phyloP scores from a whole-genome alignment of 345 rosid species.

The Euphorbia tirucalli region DNA sequence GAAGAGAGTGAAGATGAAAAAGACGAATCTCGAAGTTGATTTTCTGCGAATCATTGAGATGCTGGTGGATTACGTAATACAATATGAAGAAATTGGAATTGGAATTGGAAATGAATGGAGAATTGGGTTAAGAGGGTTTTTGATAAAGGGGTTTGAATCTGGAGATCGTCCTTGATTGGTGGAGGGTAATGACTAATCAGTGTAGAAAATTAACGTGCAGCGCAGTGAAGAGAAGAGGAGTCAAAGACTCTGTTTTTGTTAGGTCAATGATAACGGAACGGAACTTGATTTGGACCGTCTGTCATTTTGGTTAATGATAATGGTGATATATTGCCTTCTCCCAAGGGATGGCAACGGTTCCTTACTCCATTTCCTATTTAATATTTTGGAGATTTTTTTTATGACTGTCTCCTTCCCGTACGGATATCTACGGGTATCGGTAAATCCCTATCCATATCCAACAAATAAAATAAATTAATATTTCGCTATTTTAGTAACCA shows the following conservation, averaged over 20 bases:
- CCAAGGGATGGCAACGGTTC: no score
- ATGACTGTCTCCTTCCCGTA: no score
- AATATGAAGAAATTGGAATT: constrained; percentile 5
- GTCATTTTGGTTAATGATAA: no score
- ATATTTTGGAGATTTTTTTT: no score
- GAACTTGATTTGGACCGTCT: constrained; percentile 3
- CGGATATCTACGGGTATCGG: no score
- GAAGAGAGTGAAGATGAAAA: constrained; percentile 38
- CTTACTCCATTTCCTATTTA: no score
- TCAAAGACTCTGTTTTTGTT: neutral
- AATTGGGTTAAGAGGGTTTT: neutral
- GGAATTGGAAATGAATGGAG: constrained; percentile 1
- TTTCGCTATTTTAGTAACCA: no score
- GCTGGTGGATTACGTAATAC: neutral
- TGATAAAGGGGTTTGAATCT: neutral
- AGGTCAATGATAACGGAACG: constrained; percentile 5
- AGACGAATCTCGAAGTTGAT: constrained; percentile 44
- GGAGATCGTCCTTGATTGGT: constrained; percentile 29
- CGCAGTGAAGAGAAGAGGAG: neutral
- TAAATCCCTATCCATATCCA: no score
- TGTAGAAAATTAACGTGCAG: neutral
- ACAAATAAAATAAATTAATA: no score
- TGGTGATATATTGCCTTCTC: no score
- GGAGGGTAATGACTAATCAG: constrained; percentile 3
- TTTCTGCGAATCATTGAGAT: constrained; percentile 31